Evolutionary conservation across 768 basidiomycete genomes (phyloP), one percentile per base, ranked within the genome.

Genomic region (Mycena indigotica): DNA sequence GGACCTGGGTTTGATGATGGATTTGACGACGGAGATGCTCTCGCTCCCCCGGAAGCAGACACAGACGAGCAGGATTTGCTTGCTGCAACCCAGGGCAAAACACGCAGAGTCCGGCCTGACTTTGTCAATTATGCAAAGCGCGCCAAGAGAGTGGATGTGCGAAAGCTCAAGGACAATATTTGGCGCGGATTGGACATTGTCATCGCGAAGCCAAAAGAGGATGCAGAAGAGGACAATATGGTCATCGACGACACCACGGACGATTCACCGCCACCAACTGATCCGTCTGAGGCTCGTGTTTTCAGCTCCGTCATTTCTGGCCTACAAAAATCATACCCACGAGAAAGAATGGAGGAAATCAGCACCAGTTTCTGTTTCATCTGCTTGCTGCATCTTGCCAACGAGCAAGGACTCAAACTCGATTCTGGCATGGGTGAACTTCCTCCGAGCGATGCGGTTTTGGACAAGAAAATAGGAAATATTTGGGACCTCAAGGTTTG

Each of bases 291-390:
- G 55, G 80, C 82, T 8, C 80, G 89, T 16, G 80, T 83, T 53
- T 94, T 94, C 70, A 84, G 84, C 55, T 82, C 85, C 54, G 95
- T 98, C 61, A 91, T 98, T 63, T 81, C 86, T 2, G 86, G 86
- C 17, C 80, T 99, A 29, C 86, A 91, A 63, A 80, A 75, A 51
- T 84, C 89, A 5, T 98, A 98, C 71, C 94, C 96, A 0, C 75
- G 76, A 57, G 95, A 98, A 40, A 98, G 96, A 77, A 91, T 98
- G 89, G 89, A 89, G 38, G 97, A 99, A 62, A 97, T 98, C 69
- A 97, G 95, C 70, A 98, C 97, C 16, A 96, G 93, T 62, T 98
- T 96, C 85, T 98, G 96, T 71, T 99, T 98, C 78, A 99, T 98
- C 70, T 98, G 97, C 68, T 77, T 98, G 24, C 77, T 99, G 17